Evolutionary conservation across 2,329 filamentous ascomycete genomes (phyloP), one percentile per base, ranked within the genome.

Genomic region (Ploettnerulaceae sp.): DNA sequence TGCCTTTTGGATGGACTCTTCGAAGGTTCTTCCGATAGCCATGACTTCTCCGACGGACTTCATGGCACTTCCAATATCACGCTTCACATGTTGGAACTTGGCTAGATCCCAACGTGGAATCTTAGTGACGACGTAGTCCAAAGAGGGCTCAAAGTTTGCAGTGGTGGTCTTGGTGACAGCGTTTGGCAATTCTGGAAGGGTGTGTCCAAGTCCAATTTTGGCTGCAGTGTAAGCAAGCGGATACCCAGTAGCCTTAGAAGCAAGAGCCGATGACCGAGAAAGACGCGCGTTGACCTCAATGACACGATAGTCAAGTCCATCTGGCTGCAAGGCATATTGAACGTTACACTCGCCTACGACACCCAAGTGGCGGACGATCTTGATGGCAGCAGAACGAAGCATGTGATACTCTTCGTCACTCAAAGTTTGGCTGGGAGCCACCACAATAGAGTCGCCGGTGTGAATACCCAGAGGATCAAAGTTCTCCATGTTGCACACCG

Each of bases 341-440:
- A 96, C 90, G 68, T 98, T 98, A 71, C 93, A 98, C 73, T 98
- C 93, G 67, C 93, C 93, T 37, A 97, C 91, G 40, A 98, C 93
- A 58, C 91, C 91, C 56, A 98, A 77, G 69, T 98, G 93, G 54
- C 93, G 86, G 61, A 98, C 87, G 63, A 98, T 96, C 77, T 97
- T 97, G 75, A 97, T 96, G 36, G 93, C 89, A 53, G 93, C 90
- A 32, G 89, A 89, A 62, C 93, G 89, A 59, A 98, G 87, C 93
- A 98, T 97, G 75, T 98, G 90, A 68, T 97, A 98, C 70, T 98
- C 93, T 74, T 97, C 93, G 61, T 98, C 93, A 63, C 87, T 95
- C 63, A 98, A 75, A 18, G 93, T 98, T 72, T 98, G 93, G 71
- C 86, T 93, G 39, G 93, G 93, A 31, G 93, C 93, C 51, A 97